These are phyloP conservation scores for Cutaneotrichosporon sp. DNA, from an alignment of 1,284 basidiomycete genomes.

Conservation along the genomic window DNA sequence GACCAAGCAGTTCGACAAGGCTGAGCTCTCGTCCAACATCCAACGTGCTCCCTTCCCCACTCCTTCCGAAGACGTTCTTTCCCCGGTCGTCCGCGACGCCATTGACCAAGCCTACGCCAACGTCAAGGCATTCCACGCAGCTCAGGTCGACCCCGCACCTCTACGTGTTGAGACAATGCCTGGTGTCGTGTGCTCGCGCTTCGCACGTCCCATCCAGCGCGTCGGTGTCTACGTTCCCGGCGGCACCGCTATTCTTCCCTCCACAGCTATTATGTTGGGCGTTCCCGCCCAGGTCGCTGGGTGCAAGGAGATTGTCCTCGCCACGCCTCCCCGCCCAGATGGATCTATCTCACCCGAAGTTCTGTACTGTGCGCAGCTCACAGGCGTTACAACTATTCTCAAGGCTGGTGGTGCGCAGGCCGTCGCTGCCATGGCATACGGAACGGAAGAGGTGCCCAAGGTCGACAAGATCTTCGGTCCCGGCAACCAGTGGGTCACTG, in stretches of 20 bases:
- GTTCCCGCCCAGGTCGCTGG: slow-evolving; percentile 97
- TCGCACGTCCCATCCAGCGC: slow-evolving; percentile 85
- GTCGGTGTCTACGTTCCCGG: slow-evolving; percentile 98
- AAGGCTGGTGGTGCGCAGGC: slow-evolving; percentile 97
- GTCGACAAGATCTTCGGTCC: slow-evolving; percentile 99
- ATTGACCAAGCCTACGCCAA: slow-evolving; percentile 92
- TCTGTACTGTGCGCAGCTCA: slow-evolving; percentile 83
- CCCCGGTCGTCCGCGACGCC: slow-evolving; percentile 64
- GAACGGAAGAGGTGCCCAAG: slow-evolving; percentile 92
- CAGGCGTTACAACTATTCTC: slow-evolving; percentile 80
- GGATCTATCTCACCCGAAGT: slow-evolving; percentile 91
- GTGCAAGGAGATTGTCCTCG: slow-evolving; percentile 86
- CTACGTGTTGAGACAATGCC: slow-evolving; percentile 95
- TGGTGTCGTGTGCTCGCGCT: slow-evolving; percentile 89
- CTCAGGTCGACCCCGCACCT: slow-evolving; percentile 66
- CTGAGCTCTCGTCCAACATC: slow-evolving; percentile 52
- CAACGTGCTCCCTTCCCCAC: slow-evolving; percentile 50
- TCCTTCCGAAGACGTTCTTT: slow-evolving; percentile 55
- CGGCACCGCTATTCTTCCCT: slow-evolving; percentile 92
- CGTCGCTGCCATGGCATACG: slow-evolving; percentile 94
- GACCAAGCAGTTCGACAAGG: slow-evolving; percentile 88
- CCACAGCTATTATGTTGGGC: slow-evolving; percentile 96
- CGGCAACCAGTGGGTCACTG: slow-evolving; percentile 99
- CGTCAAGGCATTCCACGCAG: slow-evolving; percentile 82
- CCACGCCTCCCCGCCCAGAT: slow-evolving; percentile 87